Conservation (phyloP, 352 stramenopile genomes). For the Phytophthora kernoviae region DNA sequence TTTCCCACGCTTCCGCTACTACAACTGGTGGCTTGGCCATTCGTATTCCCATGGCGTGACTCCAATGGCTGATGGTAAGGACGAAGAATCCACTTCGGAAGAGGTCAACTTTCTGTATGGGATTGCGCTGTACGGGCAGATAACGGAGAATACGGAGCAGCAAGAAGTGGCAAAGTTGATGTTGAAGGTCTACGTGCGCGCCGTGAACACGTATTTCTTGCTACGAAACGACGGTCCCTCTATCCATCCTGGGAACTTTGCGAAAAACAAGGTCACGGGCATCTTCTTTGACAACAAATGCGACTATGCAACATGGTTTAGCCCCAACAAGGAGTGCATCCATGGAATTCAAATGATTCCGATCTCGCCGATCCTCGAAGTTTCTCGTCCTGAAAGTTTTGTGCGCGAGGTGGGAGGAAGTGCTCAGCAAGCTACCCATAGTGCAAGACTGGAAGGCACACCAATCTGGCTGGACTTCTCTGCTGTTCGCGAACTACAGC, state of each 20-base stretch:
- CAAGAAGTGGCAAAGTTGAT: slow-evolving; percentile 53
- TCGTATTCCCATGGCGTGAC: slow-evolving; percentile 77
- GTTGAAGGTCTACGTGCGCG: slow-evolving; percentile 59
- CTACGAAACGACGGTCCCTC: slow-evolving; percentile 41
- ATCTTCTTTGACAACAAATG: slow-evolving; percentile 83
- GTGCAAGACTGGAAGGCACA: slow-evolving; percentile 56
- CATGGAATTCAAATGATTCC: slow-evolving; percentile 83
- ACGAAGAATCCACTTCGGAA: slow-evolving; percentile 73
- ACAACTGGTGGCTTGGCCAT: slow-evolving; percentile 71
- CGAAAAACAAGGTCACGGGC: slow-evolving; percentile 72
- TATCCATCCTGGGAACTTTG: slow-evolving; percentile 56
- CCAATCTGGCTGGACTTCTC: slow-evolving; percentile 57
- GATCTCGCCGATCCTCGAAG: slow-evolving; percentile 55
- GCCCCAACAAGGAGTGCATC: slow-evolving; percentile 73
- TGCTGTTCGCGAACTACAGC: slow-evolving; percentile 68
- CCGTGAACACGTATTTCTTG: slow-evolving; percentile 76
- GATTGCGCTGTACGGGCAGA: slow-evolving; percentile 48
- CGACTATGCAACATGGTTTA: slow-evolving; percentile 81
- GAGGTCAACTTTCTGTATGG: slow-evolving; percentile 78
- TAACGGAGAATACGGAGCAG: slow-evolving; percentile 50
- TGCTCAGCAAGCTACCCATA: slow-evolving; percentile 55
- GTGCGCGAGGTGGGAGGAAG: slow-evolving; percentile 62
- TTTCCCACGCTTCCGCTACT: slow-evolving; percentile 66
- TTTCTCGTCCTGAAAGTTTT: slow-evolving; percentile 44
- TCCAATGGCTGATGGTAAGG: slow-evolving; percentile 71